A percentile compares a stretch with the other conserved stretches of the same genome.
These are phyloP conservation scores for Aspergillus neoniger DNA, from an alignment of 2,329 filamentous ascomycete species.

Conservation along the genomic window DNA sequence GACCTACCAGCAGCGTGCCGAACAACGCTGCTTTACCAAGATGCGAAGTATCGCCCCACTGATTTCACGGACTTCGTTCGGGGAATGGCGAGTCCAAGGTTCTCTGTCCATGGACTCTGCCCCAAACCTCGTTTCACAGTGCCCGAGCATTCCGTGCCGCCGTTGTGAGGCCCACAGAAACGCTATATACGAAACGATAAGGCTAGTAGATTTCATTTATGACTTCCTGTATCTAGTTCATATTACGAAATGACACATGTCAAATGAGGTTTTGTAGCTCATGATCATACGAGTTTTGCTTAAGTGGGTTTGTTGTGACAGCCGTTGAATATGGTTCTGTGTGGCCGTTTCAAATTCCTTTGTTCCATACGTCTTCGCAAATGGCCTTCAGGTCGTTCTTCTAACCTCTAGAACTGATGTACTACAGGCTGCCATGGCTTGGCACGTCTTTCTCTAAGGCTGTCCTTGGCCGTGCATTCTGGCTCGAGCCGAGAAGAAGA, in stretches of 20 bases:
- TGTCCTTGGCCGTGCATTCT: too few species aligned
- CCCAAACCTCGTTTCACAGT: not conserved
- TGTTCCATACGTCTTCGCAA: too few species aligned
- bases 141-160: not conserved
- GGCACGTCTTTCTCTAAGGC: too few species aligned
- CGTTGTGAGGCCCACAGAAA: not conserved
- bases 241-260: not conserved
- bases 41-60: not conserved
- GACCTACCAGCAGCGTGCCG: not conserved
- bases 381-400: too few species aligned
- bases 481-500: too few species aligned
- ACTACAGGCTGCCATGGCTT: too few species aligned
- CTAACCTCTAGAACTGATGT: too few species aligned
- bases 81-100: not conserved
- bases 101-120: not conserved
- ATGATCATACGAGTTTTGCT: not conserved
- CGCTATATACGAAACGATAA: not conserved
- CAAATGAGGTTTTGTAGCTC: not conserved
- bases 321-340: too few species aligned
- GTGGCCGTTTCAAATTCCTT: too few species aligned
- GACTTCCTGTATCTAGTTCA: constrained; percentile 6
- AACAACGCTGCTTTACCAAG: not conserved
- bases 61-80: not conserved
- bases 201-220: constrained; percentile 1
- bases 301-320: too few species aligned